These are phyloP conservation scores for Amanita pallidorosea DNA, from an alignment of 768 basidiomycete species.

Conservation along the genomic window DNA sequence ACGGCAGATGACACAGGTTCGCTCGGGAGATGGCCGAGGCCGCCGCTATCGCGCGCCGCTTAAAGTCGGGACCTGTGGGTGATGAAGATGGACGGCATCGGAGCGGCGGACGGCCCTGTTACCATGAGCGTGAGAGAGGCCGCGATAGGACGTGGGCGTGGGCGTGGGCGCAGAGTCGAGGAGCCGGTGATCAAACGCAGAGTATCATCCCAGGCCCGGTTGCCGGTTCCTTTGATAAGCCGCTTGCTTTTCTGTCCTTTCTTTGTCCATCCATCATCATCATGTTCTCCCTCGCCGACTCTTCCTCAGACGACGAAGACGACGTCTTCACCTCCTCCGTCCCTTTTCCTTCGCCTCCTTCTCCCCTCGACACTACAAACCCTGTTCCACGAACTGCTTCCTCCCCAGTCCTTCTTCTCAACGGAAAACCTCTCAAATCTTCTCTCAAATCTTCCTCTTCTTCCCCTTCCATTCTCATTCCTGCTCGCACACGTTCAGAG, in stretches of 20 bases:
- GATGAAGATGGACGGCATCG: no score
- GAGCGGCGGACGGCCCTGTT: no score
- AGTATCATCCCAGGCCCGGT: no score
- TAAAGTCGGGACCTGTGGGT: no score
- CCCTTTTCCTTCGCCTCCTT: conserved; percentile 12
- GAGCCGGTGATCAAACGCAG: no score
- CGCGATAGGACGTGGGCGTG: no score
- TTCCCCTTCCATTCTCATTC: conserved; percentile 33
- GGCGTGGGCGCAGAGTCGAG: no score
- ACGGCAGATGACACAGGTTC: no score
- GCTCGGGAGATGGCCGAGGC: no score
- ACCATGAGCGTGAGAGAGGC: no score
- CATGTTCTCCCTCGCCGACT: not conserved
- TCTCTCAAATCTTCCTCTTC: conserved; percentile 64
- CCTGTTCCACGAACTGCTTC: conserved; percentile 26
- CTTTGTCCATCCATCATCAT: not conserved
- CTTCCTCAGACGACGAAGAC: conserved; percentile 2
- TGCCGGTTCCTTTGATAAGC: not conserved
- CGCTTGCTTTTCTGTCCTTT: not conserved
- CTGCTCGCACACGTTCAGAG: conserved; percentile 35
- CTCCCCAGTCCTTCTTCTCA: conserved; percentile 41
- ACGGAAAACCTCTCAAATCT: conserved; percentile 80
- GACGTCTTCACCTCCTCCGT: conserved; percentile 11
- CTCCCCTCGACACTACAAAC: conserved; percentile 10
- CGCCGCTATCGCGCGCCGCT: no score